A percentile compares a stretch with the other conserved stretches of the same genome.
Conservation (phyloP, 2,329 filamentous ascomycete species). For the Neobulgaria alba region DNA sequence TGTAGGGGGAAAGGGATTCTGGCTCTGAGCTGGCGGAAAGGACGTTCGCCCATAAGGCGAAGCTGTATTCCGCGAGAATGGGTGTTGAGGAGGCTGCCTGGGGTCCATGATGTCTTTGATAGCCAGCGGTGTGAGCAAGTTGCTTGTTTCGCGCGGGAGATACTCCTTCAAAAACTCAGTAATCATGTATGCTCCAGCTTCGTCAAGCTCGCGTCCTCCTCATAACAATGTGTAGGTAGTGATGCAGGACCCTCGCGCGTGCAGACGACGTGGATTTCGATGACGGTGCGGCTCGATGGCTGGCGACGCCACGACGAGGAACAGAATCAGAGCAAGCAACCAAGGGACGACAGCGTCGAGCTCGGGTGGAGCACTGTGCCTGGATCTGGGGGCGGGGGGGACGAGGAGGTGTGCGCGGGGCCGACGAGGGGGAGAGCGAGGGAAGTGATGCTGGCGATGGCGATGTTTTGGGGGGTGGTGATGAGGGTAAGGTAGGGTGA, state of each 20-base stretch:
- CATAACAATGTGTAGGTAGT: not conserved
- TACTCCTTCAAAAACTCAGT: not conserved
- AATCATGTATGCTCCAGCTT: not conserved
- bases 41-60: slow-evolving; percentile 27
- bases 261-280: not conserved
- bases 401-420: no score
- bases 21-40: slow-evolving; percentile 24
- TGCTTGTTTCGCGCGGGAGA: not conserved
- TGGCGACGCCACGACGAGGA: no score
- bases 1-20: slow-evolving; percentile 21
- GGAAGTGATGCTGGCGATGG: not conserved
- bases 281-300: slow-evolving; percentile 3
- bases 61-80: slow-evolving; percentile 26
- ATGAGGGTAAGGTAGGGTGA: no score
- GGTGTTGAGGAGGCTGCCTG: slow-evolving; percentile 25
- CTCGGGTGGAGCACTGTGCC: no score
- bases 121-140: slow-evolving; percentile 5
- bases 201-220: not conserved
- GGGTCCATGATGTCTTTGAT: slow-evolving; percentile 28
- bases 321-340: not conserved
- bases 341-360: not conserved
- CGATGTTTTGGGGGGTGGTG: no score
- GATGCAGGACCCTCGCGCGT: not conserved
- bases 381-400: no score
- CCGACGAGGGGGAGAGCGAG: not conserved